Base-by-base conservation (phyloP, 2,329 filamentous ascomycete species). In the Myotisia sp. region DNA sequence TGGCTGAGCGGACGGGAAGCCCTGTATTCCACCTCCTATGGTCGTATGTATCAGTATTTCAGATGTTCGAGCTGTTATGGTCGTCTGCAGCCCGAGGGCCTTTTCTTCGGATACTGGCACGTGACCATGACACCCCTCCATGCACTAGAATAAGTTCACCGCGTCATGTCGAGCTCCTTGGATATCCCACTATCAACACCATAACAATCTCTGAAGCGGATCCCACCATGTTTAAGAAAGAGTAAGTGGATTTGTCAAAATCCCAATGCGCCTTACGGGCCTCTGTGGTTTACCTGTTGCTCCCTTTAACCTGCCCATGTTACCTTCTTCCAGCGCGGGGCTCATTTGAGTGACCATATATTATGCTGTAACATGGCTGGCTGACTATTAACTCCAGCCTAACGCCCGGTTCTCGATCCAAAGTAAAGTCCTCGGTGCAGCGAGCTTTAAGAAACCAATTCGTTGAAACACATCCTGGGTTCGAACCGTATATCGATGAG, bases 351-450 rank as follows among this genome's bases (percentile, higher is more conserved):
- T 6, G 12, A 6, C 21, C 4, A 20, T 21, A 27, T 20, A 26
- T 12, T 10, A 19, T 24, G 6, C 21, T 13, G 22, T 5, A 7
- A 5, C 6, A 14, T 29, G 9, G 23, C 39, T 34, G 39, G 45
- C 18, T 14, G 34, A 18, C 20, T 14, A 17, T 38, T 33, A 8
- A 12, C 22, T 13, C 26, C 13, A 39, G 38, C 40, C 40, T 33
- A 37, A 44, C 37, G 7, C 12, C 16, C 29, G 27, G 36, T 29
- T 45, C 42, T 43, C 30, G 37, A 64, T 84, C 85, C 48, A 95
- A 95, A 68, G 83, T 95, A 60, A 98, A 95, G 65, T 94, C 87
- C 44, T 93, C 85, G 16, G 83, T 84, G 37, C 86, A 94, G 65
- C 82, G 90, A 52, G 73, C 67, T 44, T 77, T 98, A 49, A 82